Percentiles rank a stretch among this genome's conserved stretches.
These are phyloP conservation scores for Kokia cookei DNA, from an alignment of 441 rosid species.

Conservation along the genomic window DNA sequence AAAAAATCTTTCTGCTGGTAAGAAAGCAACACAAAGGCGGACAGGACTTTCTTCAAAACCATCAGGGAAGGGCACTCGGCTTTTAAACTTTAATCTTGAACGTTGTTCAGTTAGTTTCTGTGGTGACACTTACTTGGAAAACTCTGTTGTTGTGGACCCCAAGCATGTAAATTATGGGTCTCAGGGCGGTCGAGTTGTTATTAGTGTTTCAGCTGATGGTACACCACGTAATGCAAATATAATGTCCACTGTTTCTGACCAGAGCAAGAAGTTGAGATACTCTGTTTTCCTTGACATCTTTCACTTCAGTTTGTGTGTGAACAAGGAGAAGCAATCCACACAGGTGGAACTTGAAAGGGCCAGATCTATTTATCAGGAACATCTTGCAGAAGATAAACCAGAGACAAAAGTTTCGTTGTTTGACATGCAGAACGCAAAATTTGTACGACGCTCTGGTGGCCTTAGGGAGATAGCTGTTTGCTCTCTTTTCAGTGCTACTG, in stretches of 20 bases:
- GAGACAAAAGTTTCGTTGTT: conserved; percentile 59
- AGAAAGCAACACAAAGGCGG: conserved; percentile 44
- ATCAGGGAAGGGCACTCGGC: conserved; percentile 84
- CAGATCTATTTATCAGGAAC: conserved; percentile 78
- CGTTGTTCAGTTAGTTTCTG: conserved; percentile 68
- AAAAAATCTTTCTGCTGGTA: conserved; percentile 53
- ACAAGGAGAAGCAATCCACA: conserved; percentile 89
- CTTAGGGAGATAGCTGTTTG: conserved; percentile 84
- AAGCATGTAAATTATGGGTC: conserved; percentile 99
- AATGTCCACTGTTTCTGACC: conserved; percentile 53
- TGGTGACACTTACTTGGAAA: conserved; percentile 75
- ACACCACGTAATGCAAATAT: conserved; percentile 72
- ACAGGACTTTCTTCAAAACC: conserved; percentile 51
- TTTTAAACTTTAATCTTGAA: conserved; percentile 77
- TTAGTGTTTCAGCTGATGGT: conserved; percentile 75
- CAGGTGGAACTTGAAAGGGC: conserved; percentile 96
- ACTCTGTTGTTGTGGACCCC: conserved; percentile 70
- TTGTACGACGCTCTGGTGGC: conserved; percentile 88
- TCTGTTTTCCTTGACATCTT: conserved; percentile 72
- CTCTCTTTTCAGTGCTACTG: conserved; percentile 95
- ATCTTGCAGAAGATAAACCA: conserved; percentile 50
- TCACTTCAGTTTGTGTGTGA: conserved; percentile 62
- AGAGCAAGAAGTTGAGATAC: conserved; percentile 62
- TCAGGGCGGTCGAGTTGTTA: conserved; percentile 82
- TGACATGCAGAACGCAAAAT: conserved; percentile 90